Evolutionary conservation across 495 filamentous ascomycete species (phyloP), one percentile per base, ranked within the genome.

Genomic region (Chaetomidium leptoderma): DNA sequence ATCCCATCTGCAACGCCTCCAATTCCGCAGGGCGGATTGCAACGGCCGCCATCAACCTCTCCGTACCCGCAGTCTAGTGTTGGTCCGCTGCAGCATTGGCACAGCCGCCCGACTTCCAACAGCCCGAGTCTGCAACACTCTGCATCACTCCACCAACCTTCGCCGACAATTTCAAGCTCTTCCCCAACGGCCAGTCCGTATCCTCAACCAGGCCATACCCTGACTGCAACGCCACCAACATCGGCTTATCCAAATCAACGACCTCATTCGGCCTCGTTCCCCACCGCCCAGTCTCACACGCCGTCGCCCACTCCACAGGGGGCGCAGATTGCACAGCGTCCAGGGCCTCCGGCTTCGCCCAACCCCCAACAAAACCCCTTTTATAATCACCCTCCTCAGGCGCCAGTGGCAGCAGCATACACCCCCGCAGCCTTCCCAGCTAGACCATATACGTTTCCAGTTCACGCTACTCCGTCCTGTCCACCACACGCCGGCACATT

Each of bases 371-470:
- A 37, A 2, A 6, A n/a, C 24, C 19, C 47, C n/a, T 21, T 40
- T 13, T 8, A 54, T 23, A 19, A 36, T 11, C 13, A 46, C 19
- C 8, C 35, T 6, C 19, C 32, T 3, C 51, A 56, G 9, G 14
- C 27, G 3, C 59, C 62, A 17, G 29, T 47, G 0, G 27, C 42
- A 17, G 1, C 45, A n/a, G 21, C 17, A 1, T 59, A 62, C 29
- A 36, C 47, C 1, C 63, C 63, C n/a, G 55, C 63, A 6, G 46
- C 59, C 19, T 59, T 62, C 36, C 54, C 63, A 0, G 23, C 44
- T n/a, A 63, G 56, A 10, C 43, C 59, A 21, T 13, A 47, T 9
- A 55, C 47, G 8, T 17, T 32, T 19, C 33, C 55, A 21, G 8
- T 24, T 23, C 54, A 45, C 14, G 6, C 36, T 3, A 13, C 32